phyloP scores from a whole-genome alignment of 2,329 filamentous ascomycete species.

The Phoma sp. region DNA sequence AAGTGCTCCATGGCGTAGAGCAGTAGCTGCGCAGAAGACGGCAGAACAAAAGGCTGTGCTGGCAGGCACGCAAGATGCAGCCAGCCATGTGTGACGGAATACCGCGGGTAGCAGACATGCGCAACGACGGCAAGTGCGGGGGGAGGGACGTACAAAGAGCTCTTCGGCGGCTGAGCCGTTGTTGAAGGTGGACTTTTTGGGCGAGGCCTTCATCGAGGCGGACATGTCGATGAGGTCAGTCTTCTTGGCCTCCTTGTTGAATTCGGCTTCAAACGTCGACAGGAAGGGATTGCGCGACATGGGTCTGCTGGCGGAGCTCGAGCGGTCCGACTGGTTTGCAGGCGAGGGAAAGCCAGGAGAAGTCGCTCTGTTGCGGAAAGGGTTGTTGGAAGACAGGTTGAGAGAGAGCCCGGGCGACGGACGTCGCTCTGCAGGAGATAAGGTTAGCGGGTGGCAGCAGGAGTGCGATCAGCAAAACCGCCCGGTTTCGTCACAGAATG shows the following conservation, averaged over 20 bases:
- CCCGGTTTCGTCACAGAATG: slow-evolving; percentile 37
- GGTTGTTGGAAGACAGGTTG: slow-evolving; percentile 78
- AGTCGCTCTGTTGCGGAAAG: slow-evolving; percentile 75
- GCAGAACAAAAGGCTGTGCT: background rate
- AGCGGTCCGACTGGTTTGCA: slow-evolving; percentile 41
- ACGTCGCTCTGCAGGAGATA: slow-evolving; percentile 49
- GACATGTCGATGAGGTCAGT: slow-evolving; percentile 48
- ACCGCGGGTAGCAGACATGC: background rate
- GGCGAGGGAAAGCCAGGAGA: slow-evolving; percentile 59
- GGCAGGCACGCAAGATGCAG: slow-evolving; percentile 8
- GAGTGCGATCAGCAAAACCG: slow-evolving; percentile 33
- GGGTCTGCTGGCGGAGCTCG: slow-evolving; percentile 67
- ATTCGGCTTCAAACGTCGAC: slow-evolving; percentile 60
- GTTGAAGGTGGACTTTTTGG: slow-evolving; percentile 52
- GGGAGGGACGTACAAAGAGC: slow-evolving; percentile 72
- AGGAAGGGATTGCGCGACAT: slow-evolving; percentile 80
- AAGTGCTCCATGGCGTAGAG: slow-evolving; percentile 49
- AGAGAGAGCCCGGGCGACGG: slow-evolving; percentile 65
- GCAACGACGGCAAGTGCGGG: background rate
- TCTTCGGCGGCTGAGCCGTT: slow-evolving; percentile 66
- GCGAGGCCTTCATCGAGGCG: slow-evolving; percentile 51
- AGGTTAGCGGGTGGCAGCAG: slow-evolving; percentile 18
- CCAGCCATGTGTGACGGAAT: slow-evolving; percentile 10
- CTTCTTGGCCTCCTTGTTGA: slow-evolving; percentile 46
- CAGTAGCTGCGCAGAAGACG: background rate